phyloP scores from a whole-genome alignment of 495 filamentous ascomycete genomes.

The Neurospora terricola region DNA sequence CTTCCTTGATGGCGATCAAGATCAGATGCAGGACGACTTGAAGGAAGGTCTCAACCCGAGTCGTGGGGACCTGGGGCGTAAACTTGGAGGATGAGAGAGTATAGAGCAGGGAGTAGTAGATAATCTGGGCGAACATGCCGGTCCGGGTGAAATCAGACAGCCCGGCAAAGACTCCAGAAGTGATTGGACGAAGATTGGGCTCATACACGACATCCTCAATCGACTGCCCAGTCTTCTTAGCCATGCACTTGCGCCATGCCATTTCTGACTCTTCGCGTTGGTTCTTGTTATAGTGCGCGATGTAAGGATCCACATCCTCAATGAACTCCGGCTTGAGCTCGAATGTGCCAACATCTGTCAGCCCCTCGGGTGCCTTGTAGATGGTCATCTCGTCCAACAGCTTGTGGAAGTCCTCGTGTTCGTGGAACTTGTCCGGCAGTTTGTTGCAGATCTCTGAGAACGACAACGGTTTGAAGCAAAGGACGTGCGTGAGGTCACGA shows the following conservation, averaged over 20 bases:
- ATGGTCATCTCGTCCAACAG: conserved; percentile 82
- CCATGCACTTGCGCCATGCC: conserved; percentile 74
- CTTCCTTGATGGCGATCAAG: conserved; percentile 75
- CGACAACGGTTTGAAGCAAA: conserved; percentile 92
- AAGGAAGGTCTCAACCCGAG: conserved; percentile 80
- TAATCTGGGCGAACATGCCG: conserved; percentile 78
- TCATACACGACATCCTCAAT: conserved; percentile 86
- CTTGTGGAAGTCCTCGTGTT: conserved; percentile 65
- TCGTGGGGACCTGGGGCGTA: conserved; percentile 63
- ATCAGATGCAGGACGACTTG: conserved; percentile 84
- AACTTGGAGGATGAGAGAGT: conserved; percentile 51
- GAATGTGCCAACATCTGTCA: conserved; percentile 88
- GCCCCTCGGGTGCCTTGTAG: conserved; percentile 80
- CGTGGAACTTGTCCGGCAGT: conserved; percentile 76
- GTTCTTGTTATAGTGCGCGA: conserved; percentile 89
- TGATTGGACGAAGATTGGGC: conserved; percentile 71
- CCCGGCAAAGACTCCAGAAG: conserved; percentile 62
- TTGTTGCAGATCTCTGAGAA: conserved; percentile 80
- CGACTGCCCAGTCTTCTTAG: conserved; percentile 76
- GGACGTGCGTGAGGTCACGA: conserved; percentile 81
- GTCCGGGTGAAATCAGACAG: conserved; percentile 71
- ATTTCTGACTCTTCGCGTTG: conserved; percentile 93
- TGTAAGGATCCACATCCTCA: conserved; percentile 85
- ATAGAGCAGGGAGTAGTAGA: conserved; percentile 80
- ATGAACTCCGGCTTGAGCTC: conserved; percentile 79